Percentiles rank a stretch among this genome's conserved stretches.
Conservation (phyloP, 495 filamentous ascomycete species). For the Alectoria sarmentosa region DNA sequence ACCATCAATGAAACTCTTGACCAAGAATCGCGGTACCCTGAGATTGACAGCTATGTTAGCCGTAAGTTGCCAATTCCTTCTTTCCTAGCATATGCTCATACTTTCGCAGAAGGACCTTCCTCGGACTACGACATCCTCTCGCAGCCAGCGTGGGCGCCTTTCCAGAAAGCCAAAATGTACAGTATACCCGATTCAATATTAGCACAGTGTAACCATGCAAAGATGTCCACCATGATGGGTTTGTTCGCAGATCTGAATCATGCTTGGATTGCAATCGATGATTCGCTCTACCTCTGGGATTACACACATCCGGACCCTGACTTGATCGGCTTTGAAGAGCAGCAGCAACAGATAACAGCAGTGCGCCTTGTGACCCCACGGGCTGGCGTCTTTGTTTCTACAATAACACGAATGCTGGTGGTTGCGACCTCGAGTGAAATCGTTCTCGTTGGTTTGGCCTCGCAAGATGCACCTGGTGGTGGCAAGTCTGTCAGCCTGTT, state of each 20-base stretch:
- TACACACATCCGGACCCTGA: conserved; percentile 83
- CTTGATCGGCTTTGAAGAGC: conserved; percentile 87
- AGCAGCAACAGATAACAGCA: conserved; percentile 78
- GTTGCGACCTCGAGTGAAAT: conserved; percentile 81
- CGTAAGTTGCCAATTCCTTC: conserved; percentile 52
- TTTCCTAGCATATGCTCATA: conserved; percentile 13
- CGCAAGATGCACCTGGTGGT: conserved; percentile 52
- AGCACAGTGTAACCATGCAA: conserved; percentile 76
- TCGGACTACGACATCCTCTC: conserved; percentile 79
- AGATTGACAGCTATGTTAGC: conserved; percentile 81
- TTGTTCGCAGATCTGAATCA: conserved; percentile 88
- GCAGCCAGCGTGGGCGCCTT: conserved; percentile 72
- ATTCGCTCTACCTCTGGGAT: conserved; percentile 94
- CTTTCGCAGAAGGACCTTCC: conserved; percentile 63
- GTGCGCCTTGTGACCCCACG: conserved; percentile 77
- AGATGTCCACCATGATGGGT: conserved; percentile 82
- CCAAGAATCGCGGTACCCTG: conserved; percentile 74
- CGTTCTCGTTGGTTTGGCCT: conserved; percentile 71
- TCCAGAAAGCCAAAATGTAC: conserved; percentile 73
- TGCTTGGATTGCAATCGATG: conserved; percentile 94
- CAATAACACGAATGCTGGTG: conserved; percentile 79
- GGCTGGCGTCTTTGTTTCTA: conserved; percentile 70
- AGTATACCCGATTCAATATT: conserved; percentile 84
- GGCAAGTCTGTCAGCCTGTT: conserved; percentile 66
- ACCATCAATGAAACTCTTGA: conserved; percentile 75